Evolutionary conservation across 257 asterid species (phyloP), one percentile per base, ranked within the genome.

Genomic region (Penstemon newberryi): DNA sequence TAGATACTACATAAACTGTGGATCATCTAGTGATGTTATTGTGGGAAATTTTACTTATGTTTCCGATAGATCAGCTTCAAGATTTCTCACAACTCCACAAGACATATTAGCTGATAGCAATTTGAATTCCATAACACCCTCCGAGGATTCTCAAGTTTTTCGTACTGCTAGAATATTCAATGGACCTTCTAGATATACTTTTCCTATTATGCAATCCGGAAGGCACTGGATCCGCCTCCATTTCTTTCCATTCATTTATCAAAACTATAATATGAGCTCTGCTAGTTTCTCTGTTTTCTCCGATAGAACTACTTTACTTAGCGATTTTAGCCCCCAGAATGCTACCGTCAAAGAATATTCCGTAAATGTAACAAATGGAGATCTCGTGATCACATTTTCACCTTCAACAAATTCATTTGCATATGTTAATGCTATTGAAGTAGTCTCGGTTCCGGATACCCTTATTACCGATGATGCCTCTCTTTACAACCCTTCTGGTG

Each of bases 211-310:
- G n/a, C 83, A 71, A 47, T 8, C 62, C 0, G 95, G 95, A 0
- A 70, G 95, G 75, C 85, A 78, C 66, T 85, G 92, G 95, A 83
- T 88, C 71, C 85, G 95, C 44, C 74, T 87, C 25, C 89, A 75
- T 46, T 84, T 84, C 8, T 79, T 57, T 60, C 86, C 88, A 7
- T 84, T 88, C 51, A 75, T 25, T 7, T 82, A 76, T 47, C 78
- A 71, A 51, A 78, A 33, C 56, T 84, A 83, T 39, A 76, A 84
- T 59, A 78, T 86, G 95, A 78, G 46, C 7, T 64, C 82, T 4
- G 84, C 90, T 52, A 77, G 42, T 2, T 88, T 85, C 88, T 80
- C 92, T 13, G 90, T 88, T 61, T 82, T 85, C 74, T 41, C 88
- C 42, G 82, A 78, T 54, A 63, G 60, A 33, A 79, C 79, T 37